phyloP scores from a whole-genome alignment of 2,329 filamentous ascomycete species.

The Colletotrichum sp. region DNA sequence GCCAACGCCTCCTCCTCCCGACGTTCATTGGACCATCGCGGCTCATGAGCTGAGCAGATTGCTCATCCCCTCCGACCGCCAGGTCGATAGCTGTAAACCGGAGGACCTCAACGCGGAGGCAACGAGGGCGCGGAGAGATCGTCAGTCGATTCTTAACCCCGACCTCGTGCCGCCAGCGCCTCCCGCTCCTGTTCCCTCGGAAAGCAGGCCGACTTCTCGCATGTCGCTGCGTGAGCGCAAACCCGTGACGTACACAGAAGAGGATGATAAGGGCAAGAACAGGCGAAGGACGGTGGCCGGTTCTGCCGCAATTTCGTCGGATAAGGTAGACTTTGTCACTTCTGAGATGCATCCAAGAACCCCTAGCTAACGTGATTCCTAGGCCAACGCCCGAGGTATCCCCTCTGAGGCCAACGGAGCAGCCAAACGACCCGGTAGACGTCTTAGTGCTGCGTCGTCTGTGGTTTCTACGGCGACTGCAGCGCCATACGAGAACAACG shows the following conservation, averaged over 20 bases:
- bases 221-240: conserved; percentile 80
- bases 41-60: conserved; percentile 82
- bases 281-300: conserved; percentile 69
- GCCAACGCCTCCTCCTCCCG: conserved; percentile 74
- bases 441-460: conserved; percentile 54
- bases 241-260: conserved; percentile 53
- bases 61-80: conserved; percentile 77
- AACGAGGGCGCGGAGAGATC: conserved; percentile 67
- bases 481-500: background rate
- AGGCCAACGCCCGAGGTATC: conserved; percentile 39
- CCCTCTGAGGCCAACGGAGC: conserved; percentile 25
- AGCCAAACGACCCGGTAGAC: conserved; percentile 44
- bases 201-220: conserved; percentile 56
- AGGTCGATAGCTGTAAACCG: conserved; percentile 76
- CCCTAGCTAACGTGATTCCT: conserved; percentile 13
- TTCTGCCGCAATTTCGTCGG: conserved; percentile 48
- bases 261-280: conserved; percentile 44
- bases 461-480: conserved; percentile 25
- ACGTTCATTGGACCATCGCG: conserved; percentile 86
- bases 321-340: conserved; percentile 40
- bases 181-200: conserved; percentile 30
- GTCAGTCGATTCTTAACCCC: conserved; percentile 58
- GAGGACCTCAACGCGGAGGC: conserved; percentile 81
- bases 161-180: conserved; percentile 33
- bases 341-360: background rate